Percentiles rank a stretch among this genome's conserved stretches.
Conservation (phyloP, 257 asterid genomes). For the Eustoma russellianum region DNA sequence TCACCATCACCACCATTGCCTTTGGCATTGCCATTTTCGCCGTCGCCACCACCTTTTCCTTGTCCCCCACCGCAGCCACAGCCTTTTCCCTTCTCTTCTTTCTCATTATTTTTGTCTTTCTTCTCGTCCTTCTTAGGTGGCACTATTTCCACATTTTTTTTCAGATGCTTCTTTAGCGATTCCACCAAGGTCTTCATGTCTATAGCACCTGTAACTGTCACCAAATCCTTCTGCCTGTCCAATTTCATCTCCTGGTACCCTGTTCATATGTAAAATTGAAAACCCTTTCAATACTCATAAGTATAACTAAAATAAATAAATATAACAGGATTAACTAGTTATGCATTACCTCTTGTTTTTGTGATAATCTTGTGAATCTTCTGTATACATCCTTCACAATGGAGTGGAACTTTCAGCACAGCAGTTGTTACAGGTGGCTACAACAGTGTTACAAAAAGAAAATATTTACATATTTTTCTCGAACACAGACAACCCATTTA, state of each 20-base stretch:
- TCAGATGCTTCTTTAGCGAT: slow-evolving; percentile 47
- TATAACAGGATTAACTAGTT: neutral
- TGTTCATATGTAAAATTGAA: slow-evolving; percentile 11
- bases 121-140: slow-evolving; percentile 57
- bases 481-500: neutral
- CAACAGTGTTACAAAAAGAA: neutral
- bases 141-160: slow-evolving; percentile 45
- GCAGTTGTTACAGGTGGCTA: slow-evolving; percentile 59
- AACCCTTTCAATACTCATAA: neutral
- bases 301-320: neutral
- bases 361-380: slow-evolving; percentile 44
- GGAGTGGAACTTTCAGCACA: slow-evolving; percentile 46
- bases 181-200: slow-evolving; percentile 66
- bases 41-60: slow-evolving; percentile 6
- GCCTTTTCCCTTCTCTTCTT: slow-evolving; percentile 24
- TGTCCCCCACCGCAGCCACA: slow-evolving; percentile 13
- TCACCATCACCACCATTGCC: slow-evolving; percentile 3
- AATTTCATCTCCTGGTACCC: slow-evolving; percentile 56
- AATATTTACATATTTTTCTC: too few species aligned
- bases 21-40: neutral
- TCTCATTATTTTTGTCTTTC: slow-evolving; percentile 30
- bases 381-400: slow-evolving; percentile 79
- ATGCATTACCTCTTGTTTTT: slow-evolving; percentile 48
- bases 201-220: slow-evolving; percentile 72
- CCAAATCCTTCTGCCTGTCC: slow-evolving; percentile 52